Evolutionary conservation across 2,329 filamentous ascomycete species (phyloP), one percentile per base, ranked within the genome.

Genomic region (Fusarium pseudograminearum): DNA sequence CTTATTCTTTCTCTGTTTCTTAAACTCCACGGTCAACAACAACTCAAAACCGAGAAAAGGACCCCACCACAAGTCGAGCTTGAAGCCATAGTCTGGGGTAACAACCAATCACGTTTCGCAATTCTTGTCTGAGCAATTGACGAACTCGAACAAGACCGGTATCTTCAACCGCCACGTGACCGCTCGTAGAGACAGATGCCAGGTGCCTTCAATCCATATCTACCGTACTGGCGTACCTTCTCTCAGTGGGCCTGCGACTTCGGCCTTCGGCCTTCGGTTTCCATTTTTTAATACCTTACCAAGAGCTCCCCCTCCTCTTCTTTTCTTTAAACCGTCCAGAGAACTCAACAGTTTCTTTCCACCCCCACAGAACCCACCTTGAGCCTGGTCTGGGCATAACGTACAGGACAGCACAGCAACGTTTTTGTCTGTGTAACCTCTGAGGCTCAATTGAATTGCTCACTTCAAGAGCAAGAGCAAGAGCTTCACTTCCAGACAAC

Each of bases 251-350:
- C 48, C 48, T 52, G 61, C 54, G 46, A 51, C 22, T 56, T 64
- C 65, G 65, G 59, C 55, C 51, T 68, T 71, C 69, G 69, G 69
- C 42, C 53, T 57, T 56, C 61, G 51, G 50, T 55, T 36, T 69
- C 63, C 61, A 65, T 54, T 61, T 65, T 71, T 66, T 50, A 55
- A 54, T 52, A 41, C 45, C 33, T 31, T 46, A 52, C 34, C 47
- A 31, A 69, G 55, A 71, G 60, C 65, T 71, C 53, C 68, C 68
- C 63, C 62, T 65, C 55, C 61, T 48, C 48, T 67, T 52, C 34
- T 57, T 51, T 70, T 44, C 58, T 50, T 67, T 54, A 65, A 68
- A 56, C 42, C 28, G 67, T 42, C 48, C 50, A 62, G 68, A 53
- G 41, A 51, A 50, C 47, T 57, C 65, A 53, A 40, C 33, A 40